Conservation (phyloP, 441 rosid species). For the Erysimum pusillum region DNA sequence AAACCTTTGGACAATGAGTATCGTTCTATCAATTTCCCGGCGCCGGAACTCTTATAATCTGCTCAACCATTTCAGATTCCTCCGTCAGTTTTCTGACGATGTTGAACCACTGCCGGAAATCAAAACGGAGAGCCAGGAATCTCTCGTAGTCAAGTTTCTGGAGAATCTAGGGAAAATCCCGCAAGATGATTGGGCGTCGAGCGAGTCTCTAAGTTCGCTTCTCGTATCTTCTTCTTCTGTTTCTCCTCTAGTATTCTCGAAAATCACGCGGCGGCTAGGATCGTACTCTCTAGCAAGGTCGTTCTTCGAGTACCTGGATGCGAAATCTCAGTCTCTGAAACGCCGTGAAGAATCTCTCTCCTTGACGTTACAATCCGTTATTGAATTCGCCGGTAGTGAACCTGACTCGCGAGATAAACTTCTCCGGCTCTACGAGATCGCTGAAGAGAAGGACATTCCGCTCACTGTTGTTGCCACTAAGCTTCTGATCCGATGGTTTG, state of each 20-base stretch:
- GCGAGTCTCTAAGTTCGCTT: constrained; percentile 53
- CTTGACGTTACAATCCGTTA: constrained; percentile 57
- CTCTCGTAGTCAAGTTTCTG: constrained; percentile 47
- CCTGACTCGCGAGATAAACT: constrained; percentile 39
- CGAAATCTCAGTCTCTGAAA: constrained; percentile 46
- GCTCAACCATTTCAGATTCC: neutral
- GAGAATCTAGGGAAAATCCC: constrained; percentile 60
- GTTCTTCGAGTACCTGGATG: constrained; percentile 59
- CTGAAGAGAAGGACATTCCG: constrained; percentile 58
- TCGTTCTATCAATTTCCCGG: constrained; percentile 37
- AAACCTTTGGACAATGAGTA: constrained; percentile 37
- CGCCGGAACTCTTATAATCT: constrained; percentile 33
- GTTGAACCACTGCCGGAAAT: constrained; percentile 19
- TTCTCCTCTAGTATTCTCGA: constrained; percentile 52
- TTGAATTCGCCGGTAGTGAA: constrained; percentile 64
- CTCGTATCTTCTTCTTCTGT: constrained; percentile 52
- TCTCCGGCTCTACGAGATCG: constrained; percentile 50
- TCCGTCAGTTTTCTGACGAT: constrained; percentile 45
- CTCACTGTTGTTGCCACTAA: constrained; percentile 53
- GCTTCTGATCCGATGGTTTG: constrained; percentile 57
- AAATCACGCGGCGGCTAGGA: constrained; percentile 62
- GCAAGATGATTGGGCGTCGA: constrained; percentile 58
- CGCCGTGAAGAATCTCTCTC: constrained; percentile 50
- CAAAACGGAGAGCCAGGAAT: constrained; percentile 40
- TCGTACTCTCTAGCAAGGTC: constrained; percentile 61